Conservation (phyloP, 345 rosid species). For the Trapa bicornis region DNA sequence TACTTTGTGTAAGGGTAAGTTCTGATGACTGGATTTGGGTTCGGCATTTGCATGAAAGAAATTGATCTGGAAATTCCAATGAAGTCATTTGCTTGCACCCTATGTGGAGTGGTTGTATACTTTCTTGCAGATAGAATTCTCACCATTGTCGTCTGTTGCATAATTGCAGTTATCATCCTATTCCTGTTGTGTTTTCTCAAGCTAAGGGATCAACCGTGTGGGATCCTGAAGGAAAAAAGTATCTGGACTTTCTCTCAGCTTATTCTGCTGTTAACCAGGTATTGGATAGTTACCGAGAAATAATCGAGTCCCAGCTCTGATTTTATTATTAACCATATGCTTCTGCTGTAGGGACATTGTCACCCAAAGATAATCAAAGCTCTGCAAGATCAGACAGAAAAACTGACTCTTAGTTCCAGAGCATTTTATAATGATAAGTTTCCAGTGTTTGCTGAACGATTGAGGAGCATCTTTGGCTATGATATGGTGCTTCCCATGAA, state of each 20-base stretch:
- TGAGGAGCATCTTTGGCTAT: slow-evolving; percentile 77
- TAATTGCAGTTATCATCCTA: slow-evolving; percentile 75
- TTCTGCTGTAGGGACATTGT: slow-evolving; percentile 65
- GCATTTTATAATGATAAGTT: slow-evolving; percentile 84
- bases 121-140: neutral
- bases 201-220: slow-evolving; percentile 72
- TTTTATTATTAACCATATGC: neutral
- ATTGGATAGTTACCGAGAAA: neutral
- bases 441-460: slow-evolving; percentile 64
- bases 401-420: slow-evolving; percentile 73
- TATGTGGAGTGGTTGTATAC: neutral
- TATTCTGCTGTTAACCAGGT: slow-evolving; percentile 98
- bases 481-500: slow-evolving; percentile 99
- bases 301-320: neutral
- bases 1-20: neutral
- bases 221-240: slow-evolving; percentile 94
- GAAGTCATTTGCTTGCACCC: neutral
- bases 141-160: neutral
- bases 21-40: no score
- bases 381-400: slow-evolving; percentile 68
- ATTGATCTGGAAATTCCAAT: neutral
- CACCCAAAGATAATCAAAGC: slow-evolving; percentile 87
- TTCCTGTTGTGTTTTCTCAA: slow-evolving; percentile 85
- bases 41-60: neutral
- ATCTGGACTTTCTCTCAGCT: slow-evolving; percentile 85